Base-by-base conservation (phyloP, 768 basidiomycete genomes). In the Russula dissimulans region DNA sequence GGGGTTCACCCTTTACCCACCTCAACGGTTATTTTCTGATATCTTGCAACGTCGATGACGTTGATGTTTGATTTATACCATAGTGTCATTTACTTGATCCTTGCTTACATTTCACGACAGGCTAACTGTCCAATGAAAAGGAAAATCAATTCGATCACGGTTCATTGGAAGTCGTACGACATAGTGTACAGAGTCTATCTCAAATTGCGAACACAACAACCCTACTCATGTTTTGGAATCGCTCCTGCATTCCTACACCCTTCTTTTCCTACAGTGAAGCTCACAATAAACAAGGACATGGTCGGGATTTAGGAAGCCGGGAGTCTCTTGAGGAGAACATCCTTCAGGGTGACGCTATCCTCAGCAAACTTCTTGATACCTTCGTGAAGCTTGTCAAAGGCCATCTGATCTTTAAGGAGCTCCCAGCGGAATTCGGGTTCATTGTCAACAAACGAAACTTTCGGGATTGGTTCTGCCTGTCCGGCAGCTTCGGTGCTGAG, bases 361-460 rank as follows among this genome's bases (percentile, higher is more conserved):
- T 90, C 93, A 53, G 93, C 95, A 71, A 99, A 99, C 76, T 95
- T 97, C 79, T 85, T 86, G 79, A 99, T 97, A 69, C 97, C 97
- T 77, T 97, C 92, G 74, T 97, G 92, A 57, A 97, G 80, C 79
- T 98, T 97, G 74, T 97, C 95, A 71, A 93, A 95, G n/a, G 95
- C 94, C 95, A 97, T 97, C 71, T 81, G 76, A 75, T 97, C 95
- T 70, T 93, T 82, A 69, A 97, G 84, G 59, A 98, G 86, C 11
- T 81, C 67, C 94, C 94, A 97, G 61, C 91, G 87, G 91, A 98
- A 98, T 70, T 93, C 90, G 62, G 94, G 78, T 79, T 99, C 92
- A 77, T 97, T 84, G 78, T 97, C 84, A 72, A 99, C 69, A 80
- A 69, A 97, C 22, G 84, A 75, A 64, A 93, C 89, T 76, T 95